These are phyloP conservation scores for Cubamyces lactineus DNA, from an alignment of 768 basidiomycete species.

Conservation along the genomic window DNA sequence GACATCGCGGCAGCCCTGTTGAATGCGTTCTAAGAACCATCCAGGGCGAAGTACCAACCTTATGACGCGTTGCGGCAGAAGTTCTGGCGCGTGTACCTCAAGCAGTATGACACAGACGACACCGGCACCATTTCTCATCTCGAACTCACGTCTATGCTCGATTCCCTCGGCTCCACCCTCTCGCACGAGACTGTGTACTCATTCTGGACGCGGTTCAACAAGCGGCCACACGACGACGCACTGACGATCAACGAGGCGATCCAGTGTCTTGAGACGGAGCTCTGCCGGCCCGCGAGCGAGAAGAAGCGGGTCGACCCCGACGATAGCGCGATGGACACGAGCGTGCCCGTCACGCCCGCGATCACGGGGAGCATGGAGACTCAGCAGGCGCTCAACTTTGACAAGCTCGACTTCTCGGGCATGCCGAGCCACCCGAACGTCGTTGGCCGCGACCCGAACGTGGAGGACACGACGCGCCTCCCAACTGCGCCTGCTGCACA, in stretches of 20 bases:
- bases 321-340: conserved; percentile 46
- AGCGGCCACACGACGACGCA: conserved; percentile 66
- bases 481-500: conserved; percentile 32
- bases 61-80: conserved; percentile 89
- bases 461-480: conserved; percentile 18
- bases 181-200: conserved; percentile 74
- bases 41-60: conserved; percentile 91
- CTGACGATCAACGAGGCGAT: conserved; percentile 80
- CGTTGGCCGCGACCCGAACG: conserved; percentile 6
- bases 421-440: conserved; percentile 41
- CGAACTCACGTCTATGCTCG: conserved; percentile 93
- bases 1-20: not conserved
- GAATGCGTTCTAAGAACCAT: conserved; percentile 16
- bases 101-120: conserved; percentile 90
- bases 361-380: conserved; percentile 47
- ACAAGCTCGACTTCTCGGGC: conserved; percentile 65
- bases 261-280: conserved; percentile 83
- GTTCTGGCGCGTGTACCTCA: conserved; percentile 89
- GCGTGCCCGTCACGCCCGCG: conserved; percentile 58
- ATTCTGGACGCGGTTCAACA: conserved; percentile 78
- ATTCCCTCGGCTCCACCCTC: conserved; percentile 94
- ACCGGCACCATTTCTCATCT: conserved; percentile 72
- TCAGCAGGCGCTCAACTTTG: conserved; percentile 43
- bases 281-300: conserved; percentile 73
- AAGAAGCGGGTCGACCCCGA: conserved; percentile 64